Conservation (phyloP, 2,329 filamentous ascomycete species). For the Clarireedia monteithiana region DNA sequence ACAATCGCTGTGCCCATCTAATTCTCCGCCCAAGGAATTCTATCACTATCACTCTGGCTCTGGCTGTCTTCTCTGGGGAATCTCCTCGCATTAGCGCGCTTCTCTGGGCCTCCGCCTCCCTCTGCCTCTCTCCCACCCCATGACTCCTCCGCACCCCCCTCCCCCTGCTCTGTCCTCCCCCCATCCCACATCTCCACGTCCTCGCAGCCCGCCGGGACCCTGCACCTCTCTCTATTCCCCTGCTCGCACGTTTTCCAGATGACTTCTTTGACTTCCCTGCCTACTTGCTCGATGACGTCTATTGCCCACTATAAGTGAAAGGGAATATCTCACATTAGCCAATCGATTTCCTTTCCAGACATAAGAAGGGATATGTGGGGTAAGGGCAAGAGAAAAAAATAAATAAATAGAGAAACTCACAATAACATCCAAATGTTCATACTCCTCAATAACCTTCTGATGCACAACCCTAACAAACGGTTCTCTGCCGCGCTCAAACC, state of each 20-base stretch:
- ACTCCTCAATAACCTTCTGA: slow-evolving; percentile 73
- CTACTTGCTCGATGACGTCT: slow-evolving; percentile 77
- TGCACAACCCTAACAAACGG: slow-evolving; percentile 77
- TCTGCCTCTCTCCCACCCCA: not conserved
- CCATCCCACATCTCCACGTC: slow-evolving; percentile 22
- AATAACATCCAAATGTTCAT: slow-evolving; percentile 90
- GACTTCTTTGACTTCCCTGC: slow-evolving; percentile 70
- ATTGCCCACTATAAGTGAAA: slow-evolving; percentile 60
- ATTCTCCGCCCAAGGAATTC: not conserved
- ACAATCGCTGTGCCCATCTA: not conserved
- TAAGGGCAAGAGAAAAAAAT: no score
- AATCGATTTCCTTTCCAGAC: no score
- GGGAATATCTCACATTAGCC: not conserved
- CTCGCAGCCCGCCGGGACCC: slow-evolving; percentile 26
- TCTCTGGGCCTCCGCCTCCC: slow-evolving; percentile 8
- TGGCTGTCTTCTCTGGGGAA: not conserved
- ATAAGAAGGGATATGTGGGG: not conserved
- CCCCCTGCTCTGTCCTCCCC: not conserved
- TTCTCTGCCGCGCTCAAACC: slow-evolving; percentile 71
- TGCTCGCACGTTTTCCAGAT: slow-evolving; percentile 66
- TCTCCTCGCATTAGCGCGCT: no score
- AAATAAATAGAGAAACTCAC: not conserved
- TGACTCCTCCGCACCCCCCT: not conserved
- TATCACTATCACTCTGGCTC: slow-evolving; percentile 6
- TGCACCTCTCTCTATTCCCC: slow-evolving; percentile 21